phyloP scores from a whole-genome alignment of 192 early-diverging fungal genomes.

The Coemansia sp. region DNA sequence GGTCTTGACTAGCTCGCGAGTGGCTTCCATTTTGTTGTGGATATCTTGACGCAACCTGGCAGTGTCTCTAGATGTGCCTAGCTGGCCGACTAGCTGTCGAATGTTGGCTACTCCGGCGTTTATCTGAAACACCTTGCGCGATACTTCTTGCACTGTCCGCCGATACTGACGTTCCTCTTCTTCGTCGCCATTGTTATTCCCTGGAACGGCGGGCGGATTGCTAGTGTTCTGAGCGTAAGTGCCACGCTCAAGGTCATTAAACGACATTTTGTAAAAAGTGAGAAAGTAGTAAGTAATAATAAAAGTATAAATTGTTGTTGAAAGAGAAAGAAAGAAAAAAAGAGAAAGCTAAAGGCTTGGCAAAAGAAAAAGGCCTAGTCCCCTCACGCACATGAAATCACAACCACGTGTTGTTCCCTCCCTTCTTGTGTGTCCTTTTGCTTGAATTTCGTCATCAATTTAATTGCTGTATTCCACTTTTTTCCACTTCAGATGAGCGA shows the following conservation, averaged over 20 bases:
- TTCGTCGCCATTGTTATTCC: conserved; percentile 15
- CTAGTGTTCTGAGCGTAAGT: conserved; percentile 25
- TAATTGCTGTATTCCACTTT: background rate
- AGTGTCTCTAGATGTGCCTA: conserved; percentile 80
- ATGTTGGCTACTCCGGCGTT: conserved; percentile 84
- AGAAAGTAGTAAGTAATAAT: conserved; percentile 4
- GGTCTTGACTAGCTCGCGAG: conserved; percentile 77
- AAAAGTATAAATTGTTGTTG: background rate
- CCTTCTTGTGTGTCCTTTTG: no score
- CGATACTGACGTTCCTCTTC: conserved; percentile 58
- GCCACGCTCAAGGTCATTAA: conserved; percentile 66
- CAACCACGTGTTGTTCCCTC: no score
- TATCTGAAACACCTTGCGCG: conserved; percentile 84
- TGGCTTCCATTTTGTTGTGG: conserved; percentile 72
- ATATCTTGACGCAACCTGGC: conserved; percentile 64
- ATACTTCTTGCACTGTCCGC: conserved; percentile 65
- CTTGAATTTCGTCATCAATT: background rate
- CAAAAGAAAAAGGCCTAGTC: background rate
- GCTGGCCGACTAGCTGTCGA: conserved; percentile 70
- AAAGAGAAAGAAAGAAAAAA: conserved; percentile 1
- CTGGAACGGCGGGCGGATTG: conserved; percentile 2
- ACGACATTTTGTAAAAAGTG: conserved; percentile 57
- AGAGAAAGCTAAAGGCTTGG: conserved; percentile 1
- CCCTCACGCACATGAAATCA: no score
- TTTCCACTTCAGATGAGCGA: conserved; percentile 13